Base-by-base conservation (phyloP, 306 rosid species). In the Alnus glutinosa region DNA sequence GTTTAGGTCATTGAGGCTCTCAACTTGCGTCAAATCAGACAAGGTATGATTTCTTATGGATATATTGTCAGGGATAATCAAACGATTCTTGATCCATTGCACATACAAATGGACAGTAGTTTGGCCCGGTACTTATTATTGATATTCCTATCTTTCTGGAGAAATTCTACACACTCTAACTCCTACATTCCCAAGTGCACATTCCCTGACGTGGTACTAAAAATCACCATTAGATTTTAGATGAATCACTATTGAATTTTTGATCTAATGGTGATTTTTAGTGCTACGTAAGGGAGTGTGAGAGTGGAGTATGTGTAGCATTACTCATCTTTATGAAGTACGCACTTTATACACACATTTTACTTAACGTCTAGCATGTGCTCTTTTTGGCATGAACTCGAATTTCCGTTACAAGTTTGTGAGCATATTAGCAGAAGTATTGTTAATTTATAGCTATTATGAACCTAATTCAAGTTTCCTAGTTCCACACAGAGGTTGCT, bases 1-100 rank as follows among this genome's bases (percentile, higher is more conserved):
- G 64, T 58, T 75, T 52, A 66, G 83, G 52, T 70, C 74, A 32
- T 51, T 83, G 70, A 55, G 48, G 67, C 86, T 83, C 48, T 50
- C 77, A 28, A 78, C 73, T 49, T 19, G 48, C 15, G 28, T 37
- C 37, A 23, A 42, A 57, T 2, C 73, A 32, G 78, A 30, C 70
- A 74, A 62, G 55, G 37, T 68, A 68, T 42, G 52, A 39, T 68
- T 42, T 68, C 49, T 39, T 42, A 42, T 14, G 10, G 52, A 68
- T n/a, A 68, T 5, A 68, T 30, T 42, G 12, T 68, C 32, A 4
- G 50, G 28, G 72, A 42, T 16, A 18, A n/a, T 42, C 2, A 42
- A 68, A 42, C 15, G 23, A 55, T 36, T 64, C 70, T 64, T 36
- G 70, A 37, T 64, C 70, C 11, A 18, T 42, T 68, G 51, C 37